phyloP scores from a whole-genome alignment of 495 filamentous ascomycete genomes.

The Penicillium cataractarum region DNA sequence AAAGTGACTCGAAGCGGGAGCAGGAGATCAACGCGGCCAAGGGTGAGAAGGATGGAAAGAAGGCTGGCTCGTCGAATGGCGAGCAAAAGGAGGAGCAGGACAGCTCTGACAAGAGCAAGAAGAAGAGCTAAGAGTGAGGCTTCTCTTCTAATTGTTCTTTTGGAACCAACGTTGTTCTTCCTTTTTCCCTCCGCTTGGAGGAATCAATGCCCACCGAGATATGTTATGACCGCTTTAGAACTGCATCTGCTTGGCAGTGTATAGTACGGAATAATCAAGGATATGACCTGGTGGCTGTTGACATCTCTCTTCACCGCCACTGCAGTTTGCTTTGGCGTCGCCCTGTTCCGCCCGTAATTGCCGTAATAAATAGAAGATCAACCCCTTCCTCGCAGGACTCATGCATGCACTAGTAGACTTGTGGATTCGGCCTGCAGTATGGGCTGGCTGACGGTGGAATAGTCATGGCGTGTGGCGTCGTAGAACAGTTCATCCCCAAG shows the following conservation, averaged over 20 bases:
- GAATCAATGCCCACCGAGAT: conserved; percentile 25
- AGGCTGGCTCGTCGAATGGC: conserved; percentile 59
- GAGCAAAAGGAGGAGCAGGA: conserved; percentile 71
- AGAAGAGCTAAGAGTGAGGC: conserved; percentile 53
- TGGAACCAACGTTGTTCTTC: not conserved
- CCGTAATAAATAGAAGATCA: not conserved
- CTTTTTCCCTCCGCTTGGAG: conserved; percentile 9
- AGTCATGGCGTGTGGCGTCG: not conserved
- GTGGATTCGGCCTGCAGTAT: not conserved
- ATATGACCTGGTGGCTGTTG: conserved; percentile 14
- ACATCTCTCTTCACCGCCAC: conserved; percentile 5
- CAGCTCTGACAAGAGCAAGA: conserved; percentile 60
- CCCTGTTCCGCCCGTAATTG: not conserved
- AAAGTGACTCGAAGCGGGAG: conserved; percentile 83
- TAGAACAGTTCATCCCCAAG: conserved; percentile 4
- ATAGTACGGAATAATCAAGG: conserved; percentile 33
- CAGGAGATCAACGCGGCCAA: conserved; percentile 60
- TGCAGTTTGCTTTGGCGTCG: not conserved
- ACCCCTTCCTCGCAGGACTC: not conserved
- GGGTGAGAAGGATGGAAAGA: conserved; percentile 67
- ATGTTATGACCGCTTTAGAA: conserved; percentile 36
- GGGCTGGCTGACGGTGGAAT: not conserved
- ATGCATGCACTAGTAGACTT: not conserved
- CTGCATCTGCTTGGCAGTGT: conserved; percentile 32
- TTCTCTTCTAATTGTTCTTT: conserved; percentile 9